Base-by-base conservation (phyloP, 768 basidiomycete species). In the Termitomyces sp. region DNA sequence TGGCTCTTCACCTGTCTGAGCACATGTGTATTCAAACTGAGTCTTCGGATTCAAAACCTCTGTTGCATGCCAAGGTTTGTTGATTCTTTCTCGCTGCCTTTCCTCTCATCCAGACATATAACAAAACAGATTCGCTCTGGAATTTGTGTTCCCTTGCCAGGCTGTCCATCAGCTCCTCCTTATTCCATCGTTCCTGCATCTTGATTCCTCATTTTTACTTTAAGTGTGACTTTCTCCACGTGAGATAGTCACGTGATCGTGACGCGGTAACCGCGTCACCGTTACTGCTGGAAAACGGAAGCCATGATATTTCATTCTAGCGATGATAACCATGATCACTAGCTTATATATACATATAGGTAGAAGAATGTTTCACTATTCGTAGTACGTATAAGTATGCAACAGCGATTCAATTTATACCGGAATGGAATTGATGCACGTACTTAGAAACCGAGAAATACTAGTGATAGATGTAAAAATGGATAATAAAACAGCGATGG, bases 191-290 rank as follows among this genome's bases (percentile, higher is more conserved):
- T 46, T 54, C 47, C 53, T 42, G n/a, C 46, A 58, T 57, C 51
- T 44, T 56, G 56, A 62, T 59, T 55, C 51, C 62, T 60, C 59
- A 27, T 58, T 58, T 45, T 37, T 19, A 42, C 17, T 27, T 37
- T 27, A 7, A 29, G 56, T 56, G 65, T 65, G 65, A 63, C 65
- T 59, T 56, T 54, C 38, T n/a, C 44, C 67, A 68, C 65, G 67
- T 68, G 67, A 46, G 5, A 12, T 7, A 32, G 9, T 1, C 63
- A 68, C 63, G 65, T 68, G 67, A 65, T 64, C 65, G 67, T 63
- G 67, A 68, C 62, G 54, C 61, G 47, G 31, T 16, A 21, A 40
- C 40, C 35, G 49, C 12, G 16, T n/a, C n/a, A n/a, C n/a, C n/a
- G n/a, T n/a, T n/a, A n/a, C n/a, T n/a, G n/a, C n/a, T n/a, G n/a